Evolutionary conservation across 805 yeast species (phyloP).

Genomic region (Wickerhamiella vanderwaltii): DNA sequence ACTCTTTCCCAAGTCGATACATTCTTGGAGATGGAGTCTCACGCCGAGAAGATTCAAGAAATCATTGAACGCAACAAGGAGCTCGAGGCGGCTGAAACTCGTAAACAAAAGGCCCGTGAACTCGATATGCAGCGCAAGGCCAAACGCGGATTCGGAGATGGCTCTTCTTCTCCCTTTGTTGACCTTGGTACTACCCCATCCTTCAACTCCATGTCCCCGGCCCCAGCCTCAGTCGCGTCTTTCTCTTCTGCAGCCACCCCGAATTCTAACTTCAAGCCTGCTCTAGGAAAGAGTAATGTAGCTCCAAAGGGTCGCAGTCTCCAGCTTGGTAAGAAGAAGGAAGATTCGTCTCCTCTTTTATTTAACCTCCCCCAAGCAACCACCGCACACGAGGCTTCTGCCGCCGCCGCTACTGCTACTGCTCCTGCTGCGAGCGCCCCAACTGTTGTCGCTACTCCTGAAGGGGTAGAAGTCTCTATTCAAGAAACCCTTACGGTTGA

Average conservation of each 20-base stretch:
- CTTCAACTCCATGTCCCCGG: not conserved
- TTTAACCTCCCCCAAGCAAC: constrained; percentile 1
- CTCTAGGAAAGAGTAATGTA: not conserved
- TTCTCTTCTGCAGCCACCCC: not conserved
- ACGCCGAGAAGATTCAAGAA: constrained; percentile 97
- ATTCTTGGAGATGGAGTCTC: constrained; percentile 93
- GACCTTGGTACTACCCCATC: constrained; percentile 1
- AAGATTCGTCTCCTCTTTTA: constrained; percentile 5
- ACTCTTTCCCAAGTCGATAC: constrained; percentile 72
- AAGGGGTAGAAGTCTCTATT: constrained; percentile 41
- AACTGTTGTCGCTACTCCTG: constrained; percentile 26
- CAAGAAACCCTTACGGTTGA: constrained; percentile 70
- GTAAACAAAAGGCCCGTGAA: constrained; percentile 89
- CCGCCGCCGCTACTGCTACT: constrained; percentile 9
- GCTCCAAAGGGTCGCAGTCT: constrained; percentile 56
- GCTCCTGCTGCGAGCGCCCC: constrained; percentile 5
- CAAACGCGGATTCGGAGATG: constrained; percentile 17
- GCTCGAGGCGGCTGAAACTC: constrained; percentile 90
- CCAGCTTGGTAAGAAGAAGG: constrained; percentile 53
- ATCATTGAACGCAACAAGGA: constrained; percentile 95
- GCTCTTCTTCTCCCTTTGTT: constrained; percentile 12
- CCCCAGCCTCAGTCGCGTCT: not conserved
- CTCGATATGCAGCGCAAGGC: constrained; percentile 44
- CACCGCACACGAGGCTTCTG: constrained; percentile 14
- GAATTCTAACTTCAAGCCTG: not conserved